These are phyloP conservation scores for Selaginella tamariscina DNA, from an alignment of 75 land plant genomes.

Conservation along the genomic window DNA sequence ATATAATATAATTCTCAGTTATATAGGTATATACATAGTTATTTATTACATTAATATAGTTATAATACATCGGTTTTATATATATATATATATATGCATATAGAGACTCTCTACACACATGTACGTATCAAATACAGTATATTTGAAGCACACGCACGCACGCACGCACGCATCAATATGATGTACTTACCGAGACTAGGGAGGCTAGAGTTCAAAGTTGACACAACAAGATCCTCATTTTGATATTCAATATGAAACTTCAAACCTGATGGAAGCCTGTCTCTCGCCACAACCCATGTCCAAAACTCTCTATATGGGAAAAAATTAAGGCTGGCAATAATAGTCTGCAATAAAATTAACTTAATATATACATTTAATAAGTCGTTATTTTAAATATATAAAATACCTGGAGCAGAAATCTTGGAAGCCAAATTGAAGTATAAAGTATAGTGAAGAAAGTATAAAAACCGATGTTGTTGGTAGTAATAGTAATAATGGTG, in stretches of 20 bases:
- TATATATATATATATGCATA: too few relatives aligned
- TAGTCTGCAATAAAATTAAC: slow-evolving; percentile 46
- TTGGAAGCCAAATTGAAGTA: slow-evolving; percentile 30
- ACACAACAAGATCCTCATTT: neutral
- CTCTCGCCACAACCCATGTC: slow-evolving; percentile 52
- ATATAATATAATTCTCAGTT: too few relatives aligned
- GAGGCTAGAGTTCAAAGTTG: neutral
- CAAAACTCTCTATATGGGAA: slow-evolving; percentile 66
- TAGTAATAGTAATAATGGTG: slow-evolving; percentile 74
- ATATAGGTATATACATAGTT: too few relatives aligned
- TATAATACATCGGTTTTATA: too few relatives aligned
- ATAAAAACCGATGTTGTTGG: slow-evolving; percentile 98
- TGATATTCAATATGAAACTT: slow-evolving; percentile 34
- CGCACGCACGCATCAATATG: too few relatives aligned
- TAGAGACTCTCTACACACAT: too few relatives aligned
- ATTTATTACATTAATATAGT: too few relatives aligned
- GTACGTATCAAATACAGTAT: too few relatives aligned
- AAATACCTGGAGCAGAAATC: too few relatives aligned
- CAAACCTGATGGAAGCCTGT: slow-evolving; percentile 82
- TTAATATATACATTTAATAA: too few relatives aligned
- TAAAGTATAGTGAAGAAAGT: slow-evolving; percentile 70
- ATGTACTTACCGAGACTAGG: neutral
- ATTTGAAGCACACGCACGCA: too few relatives aligned
- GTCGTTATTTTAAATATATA: too few relatives aligned
- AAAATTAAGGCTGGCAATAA: slow-evolving; percentile 54